Percentiles rank a stretch among this genome's conserved stretches.
These are phyloP conservation scores for Thelephora terrestris DNA, from an alignment of 1,284 basidiomycete genomes.

Conservation along the genomic window DNA sequence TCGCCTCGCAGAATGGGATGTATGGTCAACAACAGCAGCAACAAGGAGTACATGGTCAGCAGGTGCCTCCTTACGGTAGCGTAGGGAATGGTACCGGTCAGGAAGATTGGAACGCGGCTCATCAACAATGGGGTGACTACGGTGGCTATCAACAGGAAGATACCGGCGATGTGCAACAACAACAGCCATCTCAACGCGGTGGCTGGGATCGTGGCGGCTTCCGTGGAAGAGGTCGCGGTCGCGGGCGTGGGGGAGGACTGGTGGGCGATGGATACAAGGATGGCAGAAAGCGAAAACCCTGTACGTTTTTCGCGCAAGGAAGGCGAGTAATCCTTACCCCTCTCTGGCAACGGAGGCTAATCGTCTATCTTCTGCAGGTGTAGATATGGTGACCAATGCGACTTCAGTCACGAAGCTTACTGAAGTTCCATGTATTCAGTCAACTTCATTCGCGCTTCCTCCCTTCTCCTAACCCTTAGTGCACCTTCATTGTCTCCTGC, in stretches of 20 bases:
- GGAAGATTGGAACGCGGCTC: constrained; percentile 20
- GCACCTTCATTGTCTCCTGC: constrained; percentile 1
- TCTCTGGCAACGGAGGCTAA: constrained; percentile 29
- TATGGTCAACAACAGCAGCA: constrained; percentile 15
- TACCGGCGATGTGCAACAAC: constrained; percentile 33
- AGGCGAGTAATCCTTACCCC: constrained; percentile 58
- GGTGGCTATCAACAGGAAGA: constrained; percentile 27
- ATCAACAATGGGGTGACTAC: constrained; percentile 25
- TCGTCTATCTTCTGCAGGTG: constrained; percentile 50
- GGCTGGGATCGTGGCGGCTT: constrained; percentile 24
- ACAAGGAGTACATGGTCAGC: neutral
- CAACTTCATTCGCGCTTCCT: neutral
- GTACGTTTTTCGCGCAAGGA: constrained; percentile 81
- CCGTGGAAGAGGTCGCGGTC: constrained; percentile 22
- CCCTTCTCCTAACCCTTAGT: neutral
- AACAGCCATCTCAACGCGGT: constrained; percentile 32
- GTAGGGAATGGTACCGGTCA: constrained; percentile 6
- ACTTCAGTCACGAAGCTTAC: constrained; percentile 56
- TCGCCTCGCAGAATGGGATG: constrained; percentile 29
- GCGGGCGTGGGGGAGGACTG: constrained; percentile 44
- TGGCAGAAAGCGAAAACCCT: constrained; percentile 68
- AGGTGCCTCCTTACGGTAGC: neutral
- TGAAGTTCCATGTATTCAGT: constrained; percentile 5
- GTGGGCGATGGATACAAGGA: constrained; percentile 49
- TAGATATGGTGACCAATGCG: constrained; percentile 77